phyloP scores from a whole-genome alignment of 331 rosid species.

The Stylosanthes scabra region DNA sequence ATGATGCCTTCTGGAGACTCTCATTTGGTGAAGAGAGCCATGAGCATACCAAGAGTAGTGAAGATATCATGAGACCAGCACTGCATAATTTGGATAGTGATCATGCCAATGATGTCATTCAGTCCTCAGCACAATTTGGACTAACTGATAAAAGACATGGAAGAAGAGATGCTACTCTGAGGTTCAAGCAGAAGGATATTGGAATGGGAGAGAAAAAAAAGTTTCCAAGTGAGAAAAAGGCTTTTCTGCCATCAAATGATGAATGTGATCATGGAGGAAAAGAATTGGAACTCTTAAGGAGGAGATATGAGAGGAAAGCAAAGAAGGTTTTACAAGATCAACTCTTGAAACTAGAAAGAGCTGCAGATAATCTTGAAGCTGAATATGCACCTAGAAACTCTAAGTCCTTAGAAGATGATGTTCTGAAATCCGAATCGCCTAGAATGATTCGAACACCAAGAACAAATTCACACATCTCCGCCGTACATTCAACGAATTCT shows the following conservation, averaged over 20 bases:
- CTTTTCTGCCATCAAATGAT: no score
- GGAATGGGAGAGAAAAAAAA: slow-evolving; percentile 40
- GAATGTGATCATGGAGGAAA: slow-evolving; percentile 23
- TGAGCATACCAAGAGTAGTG: slow-evolving; percentile 46
- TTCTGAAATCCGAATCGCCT: slow-evolving; percentile 43
- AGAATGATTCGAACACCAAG: slow-evolving; percentile 54
- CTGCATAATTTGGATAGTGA: slow-evolving; percentile 50
- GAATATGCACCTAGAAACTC: slow-evolving; percentile 45
- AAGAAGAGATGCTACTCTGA: slow-evolving; percentile 47
- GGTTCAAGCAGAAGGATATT: slow-evolving; percentile 42
- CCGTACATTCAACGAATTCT: slow-evolving; percentile 41
- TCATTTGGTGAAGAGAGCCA: slow-evolving; percentile 68
- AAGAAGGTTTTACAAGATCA: slow-evolving; percentile 44
- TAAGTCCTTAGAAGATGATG: slow-evolving; percentile 37
- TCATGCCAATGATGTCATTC: slow-evolving; percentile 42
- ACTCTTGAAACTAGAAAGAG: slow-evolving; percentile 47
- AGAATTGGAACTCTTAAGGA: slow-evolving; percentile 54
- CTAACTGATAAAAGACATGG: slow-evolving; percentile 41
- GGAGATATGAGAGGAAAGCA: slow-evolving; percentile 44
- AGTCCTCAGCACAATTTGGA: slow-evolving; percentile 34
- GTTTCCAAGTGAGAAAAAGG: slow-evolving; percentile 36
- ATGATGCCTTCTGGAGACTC: slow-evolving; percentile 73
- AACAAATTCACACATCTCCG: slow-evolving; percentile 38
- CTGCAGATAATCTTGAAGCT: slow-evolving; percentile 30
- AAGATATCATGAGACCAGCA: slow-evolving; percentile 39